Conservation (phyloP, 352 stramenopile species). For the Aphanomyces cochlioides region DNA sequence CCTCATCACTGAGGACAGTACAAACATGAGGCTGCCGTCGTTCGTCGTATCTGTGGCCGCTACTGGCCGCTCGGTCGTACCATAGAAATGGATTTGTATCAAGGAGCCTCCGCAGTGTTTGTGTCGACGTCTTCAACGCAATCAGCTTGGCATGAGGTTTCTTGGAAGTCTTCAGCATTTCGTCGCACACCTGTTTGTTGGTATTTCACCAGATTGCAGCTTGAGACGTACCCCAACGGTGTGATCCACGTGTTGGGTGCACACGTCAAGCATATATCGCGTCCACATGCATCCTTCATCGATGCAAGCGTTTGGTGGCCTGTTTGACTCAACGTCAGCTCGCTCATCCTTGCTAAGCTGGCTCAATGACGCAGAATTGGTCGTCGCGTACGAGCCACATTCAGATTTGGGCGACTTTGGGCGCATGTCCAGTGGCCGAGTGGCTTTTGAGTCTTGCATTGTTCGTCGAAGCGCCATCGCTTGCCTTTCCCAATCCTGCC, state of each 20-base stretch:
- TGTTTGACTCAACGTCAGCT: not conserved
- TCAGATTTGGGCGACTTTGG: not conserved
- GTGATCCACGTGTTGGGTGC: slow-evolving; percentile 19
- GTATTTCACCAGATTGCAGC: not conserved
- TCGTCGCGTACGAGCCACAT: not conserved
- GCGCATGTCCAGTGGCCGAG: not conserved
- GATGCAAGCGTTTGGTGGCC: not conserved
- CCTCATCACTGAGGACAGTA: too few species aligned
- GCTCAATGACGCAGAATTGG: too few species aligned
- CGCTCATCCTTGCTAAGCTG: too few species aligned
- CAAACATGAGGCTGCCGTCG: too few species aligned
- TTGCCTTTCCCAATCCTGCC: slow-evolving; percentile 3
- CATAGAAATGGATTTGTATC: not conserved
- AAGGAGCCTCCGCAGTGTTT: not conserved
- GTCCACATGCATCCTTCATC: slow-evolving; percentile 6
- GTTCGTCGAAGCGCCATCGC: not conserved
- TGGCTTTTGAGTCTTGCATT: slow-evolving; percentile 12
- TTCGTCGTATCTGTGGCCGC: too few species aligned
- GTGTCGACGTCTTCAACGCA: not conserved
- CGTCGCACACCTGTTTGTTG: not conserved
- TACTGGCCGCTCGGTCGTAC: too few species aligned
- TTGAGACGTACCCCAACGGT: not conserved
- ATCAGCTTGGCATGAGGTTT: not conserved
- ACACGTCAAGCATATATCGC: slow-evolving; percentile 26
- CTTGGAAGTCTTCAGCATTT: not conserved